phyloP scores from a whole-genome alignment of 1,139 yeast species.

The Candida sojae region DNA sequence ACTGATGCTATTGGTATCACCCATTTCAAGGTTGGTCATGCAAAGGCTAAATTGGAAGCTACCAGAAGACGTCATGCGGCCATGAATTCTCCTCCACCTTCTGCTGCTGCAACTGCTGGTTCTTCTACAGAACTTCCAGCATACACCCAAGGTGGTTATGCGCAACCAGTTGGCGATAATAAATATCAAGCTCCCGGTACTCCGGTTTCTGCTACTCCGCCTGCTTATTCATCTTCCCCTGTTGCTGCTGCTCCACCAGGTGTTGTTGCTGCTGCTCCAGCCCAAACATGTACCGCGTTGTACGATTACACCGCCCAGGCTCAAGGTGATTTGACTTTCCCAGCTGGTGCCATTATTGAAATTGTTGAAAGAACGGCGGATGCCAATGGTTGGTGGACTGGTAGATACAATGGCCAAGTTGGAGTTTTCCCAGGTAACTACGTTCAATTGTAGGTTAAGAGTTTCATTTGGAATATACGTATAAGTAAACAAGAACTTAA shows the following conservation, averaged over 20 bases:
- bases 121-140: conserved; percentile 28
- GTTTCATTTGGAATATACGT: too few species aligned
- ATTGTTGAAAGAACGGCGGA: conserved; percentile 80
- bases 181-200: conserved; percentile 12
- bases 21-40: conserved; percentile 87
- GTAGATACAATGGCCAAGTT: conserved; percentile 45
- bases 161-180: conserved; percentile 23
- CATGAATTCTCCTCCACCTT: conserved; percentile 34
- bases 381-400: conserved; percentile 72
- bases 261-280: conserved; percentile 29
- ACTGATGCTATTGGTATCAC: conserved; percentile 86
- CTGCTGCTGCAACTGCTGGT: conserved; percentile 20
- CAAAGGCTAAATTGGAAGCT: conserved; percentile 78
- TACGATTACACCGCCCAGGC: conserved; percentile 85
- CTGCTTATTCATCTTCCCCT: conserved; percentile 17
- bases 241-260: conserved; percentile 21
- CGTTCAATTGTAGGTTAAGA: conserved; percentile 22
- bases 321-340: conserved; percentile 82
- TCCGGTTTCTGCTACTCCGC: conserved; percentile 18
- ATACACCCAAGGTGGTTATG: conserved; percentile 27
- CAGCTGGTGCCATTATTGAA: conserved; percentile 86
- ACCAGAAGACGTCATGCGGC: conserved; percentile 73
- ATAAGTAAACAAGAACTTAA: too few species aligned
- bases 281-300: conserved; percentile 69
- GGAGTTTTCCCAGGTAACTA: conserved; percentile 64